These are phyloP conservation scores for Phytopythium mirpurense DNA, from an alignment of 352 stramenopile genomes.

Conservation along the genomic window DNA sequence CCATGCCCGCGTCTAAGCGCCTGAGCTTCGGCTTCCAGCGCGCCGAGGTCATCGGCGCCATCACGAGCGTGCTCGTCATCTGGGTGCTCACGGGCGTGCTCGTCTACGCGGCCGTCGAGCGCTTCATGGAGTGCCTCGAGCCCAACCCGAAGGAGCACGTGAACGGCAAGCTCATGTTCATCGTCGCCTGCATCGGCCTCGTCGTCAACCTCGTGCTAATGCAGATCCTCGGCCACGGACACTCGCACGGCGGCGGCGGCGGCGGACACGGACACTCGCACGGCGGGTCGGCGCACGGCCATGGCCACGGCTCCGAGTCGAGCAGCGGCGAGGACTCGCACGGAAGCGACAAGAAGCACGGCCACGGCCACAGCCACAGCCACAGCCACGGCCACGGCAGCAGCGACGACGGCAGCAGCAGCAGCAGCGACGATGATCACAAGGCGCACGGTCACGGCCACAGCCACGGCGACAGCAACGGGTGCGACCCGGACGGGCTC, in stretches of 20 bases:
- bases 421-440: constrained; percentile 7
- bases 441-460: constrained; percentile 28
- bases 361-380: constrained; percentile 13
- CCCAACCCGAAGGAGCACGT: constrained; percentile 80
- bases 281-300: constrained; percentile 10
- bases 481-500: constrained; percentile 12
- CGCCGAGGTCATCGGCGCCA: constrained; percentile 92
- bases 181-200: constrained; percentile 93
- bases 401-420: constrained; percentile 14
- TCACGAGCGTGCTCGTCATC: constrained; percentile 92
- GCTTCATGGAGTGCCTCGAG: constrained; percentile 76
- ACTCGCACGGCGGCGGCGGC: constrained; percentile 47
- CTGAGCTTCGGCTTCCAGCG: constrained; percentile 94
- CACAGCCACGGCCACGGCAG: constrained; percentile 33
- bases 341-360: constrained; percentile 8
- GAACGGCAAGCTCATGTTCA: constrained; percentile 96
- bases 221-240: constrained; percentile 86
- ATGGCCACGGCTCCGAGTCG: constrained; percentile 6
- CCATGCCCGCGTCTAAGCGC: constrained; percentile 61
- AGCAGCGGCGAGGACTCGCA: constrained; percentile 22
- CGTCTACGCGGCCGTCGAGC: constrained; percentile 90
- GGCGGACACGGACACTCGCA: constrained; percentile 38
- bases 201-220: constrained; percentile 96
- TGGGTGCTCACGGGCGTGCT: constrained; percentile 93
- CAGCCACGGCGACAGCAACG: constrained; percentile 20